A percentile compares a stretch with the other conserved stretches of the same genome.
Evolutionary conservation across 176 grass and related monocot genomes (phyloP).

Genomic region (Phyllostachys edulis): DNA sequence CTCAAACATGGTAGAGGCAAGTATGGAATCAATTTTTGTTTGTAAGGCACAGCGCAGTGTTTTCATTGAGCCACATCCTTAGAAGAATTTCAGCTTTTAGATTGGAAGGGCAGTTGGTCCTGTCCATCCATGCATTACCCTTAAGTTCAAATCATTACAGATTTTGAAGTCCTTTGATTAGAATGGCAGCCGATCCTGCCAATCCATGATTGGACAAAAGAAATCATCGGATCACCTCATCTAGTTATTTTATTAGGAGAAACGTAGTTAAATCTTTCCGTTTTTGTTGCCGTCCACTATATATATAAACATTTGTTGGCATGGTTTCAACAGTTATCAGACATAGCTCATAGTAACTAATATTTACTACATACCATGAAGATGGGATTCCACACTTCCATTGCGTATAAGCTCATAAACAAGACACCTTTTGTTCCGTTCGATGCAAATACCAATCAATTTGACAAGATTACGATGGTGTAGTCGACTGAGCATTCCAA

Average conservation of each 20-base stretch:
- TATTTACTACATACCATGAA: constrained; percentile 70
- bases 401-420: constrained; percentile 92
- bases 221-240: neutral
- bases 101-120: neutral
- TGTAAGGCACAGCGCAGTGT: neutral
- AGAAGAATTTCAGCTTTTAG: neutral
- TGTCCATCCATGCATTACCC: neutral
- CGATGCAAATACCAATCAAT: constrained; percentile 92
- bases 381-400: constrained; percentile 95
- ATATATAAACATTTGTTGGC: neutral
- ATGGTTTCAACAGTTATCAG: constrained; percentile 7
- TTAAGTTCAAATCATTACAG: neutral
- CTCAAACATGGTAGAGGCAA: neutral
- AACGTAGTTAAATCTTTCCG: neutral
- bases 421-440: constrained; percentile 75
- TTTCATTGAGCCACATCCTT: constrained; percentile 19
- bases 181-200: neutral
- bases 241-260: neutral
- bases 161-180: neutral
- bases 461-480: constrained; percentile 97
- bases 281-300: neutral
- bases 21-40: neutral
- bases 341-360: neutral
- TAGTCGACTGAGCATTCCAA: constrained; percentile 90
- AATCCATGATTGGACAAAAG: constrained; percentile 6